Conservation (phyloP, 352 stramenopile species). For the Phytophthora syringae region DNA sequence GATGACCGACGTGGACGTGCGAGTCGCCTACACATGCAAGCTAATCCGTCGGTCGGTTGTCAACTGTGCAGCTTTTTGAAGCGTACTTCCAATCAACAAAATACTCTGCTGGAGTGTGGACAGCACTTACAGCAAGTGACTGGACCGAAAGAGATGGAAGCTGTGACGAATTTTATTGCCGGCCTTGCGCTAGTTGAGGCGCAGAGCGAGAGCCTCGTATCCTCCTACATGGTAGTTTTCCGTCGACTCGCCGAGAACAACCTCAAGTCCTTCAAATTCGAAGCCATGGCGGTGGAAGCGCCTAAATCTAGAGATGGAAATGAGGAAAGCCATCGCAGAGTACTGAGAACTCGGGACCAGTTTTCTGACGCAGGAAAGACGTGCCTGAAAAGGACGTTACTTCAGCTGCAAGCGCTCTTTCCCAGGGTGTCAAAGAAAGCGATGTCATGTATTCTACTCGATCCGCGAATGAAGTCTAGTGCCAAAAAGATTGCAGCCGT, state of each 20-base stretch:
- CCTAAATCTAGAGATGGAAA: not conserved
- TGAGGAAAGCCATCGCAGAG: too few species aligned
- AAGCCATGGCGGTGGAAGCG: not conserved
- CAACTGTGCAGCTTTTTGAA: not conserved
- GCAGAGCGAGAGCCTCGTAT: not conserved
- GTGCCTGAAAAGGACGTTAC: too few species aligned
- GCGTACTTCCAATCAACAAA: not conserved
- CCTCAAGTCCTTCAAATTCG: too few species aligned
- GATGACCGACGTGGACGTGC: too few species aligned
- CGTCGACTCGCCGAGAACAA: not conserved
- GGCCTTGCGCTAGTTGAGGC: too few species aligned
- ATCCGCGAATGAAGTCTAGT: too few species aligned
- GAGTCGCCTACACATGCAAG: too few species aligned
- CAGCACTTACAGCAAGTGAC: not conserved
- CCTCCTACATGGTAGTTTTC: not conserved
- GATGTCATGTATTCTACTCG: too few species aligned
- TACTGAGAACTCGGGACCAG: too few species aligned
- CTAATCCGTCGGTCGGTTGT: too few species aligned
- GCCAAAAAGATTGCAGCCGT: too few species aligned
- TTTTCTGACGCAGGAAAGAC: not conserved
- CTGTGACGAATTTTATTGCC: not conserved
- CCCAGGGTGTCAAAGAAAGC: constrained; percentile 5
- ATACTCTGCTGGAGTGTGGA: not conserved
- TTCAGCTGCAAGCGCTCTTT: constrained; percentile 7
- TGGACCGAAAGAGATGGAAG: too few species aligned